Evolutionary conservation across 176 grass and related monocot genomes (phyloP), one percentile per base, ranked within the genome.

Genomic region (Leersia perrieri): DNA sequence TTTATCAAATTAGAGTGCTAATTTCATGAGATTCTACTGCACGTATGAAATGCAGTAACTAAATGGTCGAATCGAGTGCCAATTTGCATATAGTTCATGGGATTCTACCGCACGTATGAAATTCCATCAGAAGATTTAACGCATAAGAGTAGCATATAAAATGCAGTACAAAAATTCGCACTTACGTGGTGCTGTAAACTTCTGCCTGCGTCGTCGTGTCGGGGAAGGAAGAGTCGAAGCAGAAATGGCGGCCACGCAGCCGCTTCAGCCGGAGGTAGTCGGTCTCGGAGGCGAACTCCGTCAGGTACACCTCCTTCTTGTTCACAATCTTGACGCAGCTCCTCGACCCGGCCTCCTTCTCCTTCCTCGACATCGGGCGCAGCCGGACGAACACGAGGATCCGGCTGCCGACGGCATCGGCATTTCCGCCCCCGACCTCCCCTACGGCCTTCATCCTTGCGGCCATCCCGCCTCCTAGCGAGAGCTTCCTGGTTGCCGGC

Each of bases 261-360:
- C 92, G 92, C 84, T 99, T 99, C 39, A 99, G 66, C 57, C 96
- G 80, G 68, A 99, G 87, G 71, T 95, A 99, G 63, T 99, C 96
- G 13, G 87, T 93, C 77, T 99, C 96, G 5, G 86, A 90, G 31
- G 96, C 75, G 61, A 91, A 90, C 81, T 99, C 96, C 11, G 87
- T 99, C 23, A 99, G 76, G 78, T 88, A 93, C 28, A 99, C 88
- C 7, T 99, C 96, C 84, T 95, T 95, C 80, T 70, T 91, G 78
- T 95, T 99, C 61, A 99, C 92, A n/a, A 99, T 95, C 78, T 92
- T 93, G 76, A 99, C 90, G 78, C 92, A 99, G 80, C 72, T 88
- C 83, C 71, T 90, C 64, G 90, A 94, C 15, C 74, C 92, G 13
- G 80, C 85, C 20, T 87, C 94, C 82, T 90, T 90, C 80, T 90